Conservation (phyloP, 2,329 filamentous ascomycete species). For the Balansia obtecta region DNA sequence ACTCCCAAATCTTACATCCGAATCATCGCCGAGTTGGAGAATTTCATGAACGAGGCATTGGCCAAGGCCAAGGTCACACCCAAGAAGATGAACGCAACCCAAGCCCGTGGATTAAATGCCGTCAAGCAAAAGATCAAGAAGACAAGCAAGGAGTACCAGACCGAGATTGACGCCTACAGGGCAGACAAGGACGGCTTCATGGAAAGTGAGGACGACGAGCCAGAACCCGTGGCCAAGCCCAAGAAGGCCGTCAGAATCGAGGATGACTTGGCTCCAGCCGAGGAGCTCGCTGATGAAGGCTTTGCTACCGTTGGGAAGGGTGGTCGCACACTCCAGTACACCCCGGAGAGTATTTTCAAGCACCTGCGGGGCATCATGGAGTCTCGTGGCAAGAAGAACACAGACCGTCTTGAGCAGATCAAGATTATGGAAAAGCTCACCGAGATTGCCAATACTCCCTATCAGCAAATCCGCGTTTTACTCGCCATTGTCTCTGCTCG, state of each 20-base stretch:
- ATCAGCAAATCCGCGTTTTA: conserved; percentile 87
- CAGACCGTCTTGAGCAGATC: conserved; percentile 88
- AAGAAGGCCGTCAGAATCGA: conserved; percentile 26
- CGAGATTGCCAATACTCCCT: conserved; percentile 80
- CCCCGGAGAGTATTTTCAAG: conserved; percentile 96
- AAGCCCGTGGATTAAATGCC: conserved; percentile 85
- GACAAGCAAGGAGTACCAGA: conserved; percentile 89
- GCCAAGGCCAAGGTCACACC: conserved; percentile 90
- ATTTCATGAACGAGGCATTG: conserved; percentile 84
- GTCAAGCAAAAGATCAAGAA: conserved; percentile 98
- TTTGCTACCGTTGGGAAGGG: conserved; percentile 83
- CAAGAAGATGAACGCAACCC: conserved; percentile 98
- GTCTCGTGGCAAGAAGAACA: conserved; percentile 97
- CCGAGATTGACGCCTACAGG: conserved; percentile 77
- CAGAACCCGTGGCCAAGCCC: conserved; percentile 38
- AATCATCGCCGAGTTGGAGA: conserved; percentile 85
- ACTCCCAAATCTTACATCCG: conserved; percentile 88
- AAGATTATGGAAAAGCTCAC: conserved; percentile 91
- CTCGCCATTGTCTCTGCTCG: conserved; percentile 84
- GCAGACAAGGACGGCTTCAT: conserved; percentile 79
- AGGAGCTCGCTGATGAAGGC: conserved; percentile 65
- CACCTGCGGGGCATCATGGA: conserved; percentile 88
- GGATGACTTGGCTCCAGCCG: conserved; percentile 32
- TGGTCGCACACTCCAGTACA: conserved; percentile 82
- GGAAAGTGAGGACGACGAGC: conserved; percentile 70